Evolutionary conservation across 169 alveolate species (phyloP), one percentile per base, ranked within the genome.

Genomic region (Plasmodium knowlesi): DNA sequence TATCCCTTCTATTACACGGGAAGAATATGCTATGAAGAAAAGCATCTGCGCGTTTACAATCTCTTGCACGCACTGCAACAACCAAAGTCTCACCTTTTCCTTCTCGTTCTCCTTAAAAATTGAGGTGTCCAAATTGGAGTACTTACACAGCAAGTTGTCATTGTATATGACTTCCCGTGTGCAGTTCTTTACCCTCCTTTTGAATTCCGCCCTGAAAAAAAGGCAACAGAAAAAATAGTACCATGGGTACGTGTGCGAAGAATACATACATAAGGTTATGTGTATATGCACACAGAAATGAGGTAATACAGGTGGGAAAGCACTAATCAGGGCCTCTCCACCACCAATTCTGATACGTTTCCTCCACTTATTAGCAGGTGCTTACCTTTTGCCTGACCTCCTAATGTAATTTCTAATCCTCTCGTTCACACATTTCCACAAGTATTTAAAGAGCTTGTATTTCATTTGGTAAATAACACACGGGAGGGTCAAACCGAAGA

Each of bases 401-500:
- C 74, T 78, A 28, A 67, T 16, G 82, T 88, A 72, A 57, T n/a
- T 39, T 2, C 5, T 78, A 61, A 88, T 79, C 72, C 50, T 88
- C 34, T 28, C 9, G 25, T 43, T 88, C 53, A 88, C 30, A 76
- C 39, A 32, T 39, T 78, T 80, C 86, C 88, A 88, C 72, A 88
- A 25, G 50, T 37, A 88, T 79, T 88, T 88, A 41, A 88, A 88
- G 39, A 88, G 82, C 37, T 79, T 76, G 71, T 88, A 88, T 88
- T 88, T 88, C 28, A 88, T 72, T 37, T 88, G 94, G 41, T 88
- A 88, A 6, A 78, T 46, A 73, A 88, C 89, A 37, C 94, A 88
- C n/a, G 94, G 94, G 41, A 73, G 50, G 10, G 94, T 88, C 82
- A 88, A 79, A 9, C 94, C 94, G 72, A 88, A 88, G 78, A 88